phyloP scores from a whole-genome alignment of 192 early-diverging fungal species.

The Helicostylum pulchrum region DNA sequence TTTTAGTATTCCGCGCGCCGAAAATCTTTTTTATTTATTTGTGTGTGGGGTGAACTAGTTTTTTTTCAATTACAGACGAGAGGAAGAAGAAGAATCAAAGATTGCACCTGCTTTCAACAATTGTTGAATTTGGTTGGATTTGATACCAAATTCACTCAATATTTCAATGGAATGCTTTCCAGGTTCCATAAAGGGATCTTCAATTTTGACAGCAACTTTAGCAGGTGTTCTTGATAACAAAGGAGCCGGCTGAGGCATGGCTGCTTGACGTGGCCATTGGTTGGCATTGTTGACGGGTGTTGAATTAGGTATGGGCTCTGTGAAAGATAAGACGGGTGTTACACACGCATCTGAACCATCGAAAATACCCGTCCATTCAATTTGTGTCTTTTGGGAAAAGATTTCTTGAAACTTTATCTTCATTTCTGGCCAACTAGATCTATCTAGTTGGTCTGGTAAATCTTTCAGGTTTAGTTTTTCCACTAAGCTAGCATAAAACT shows the following conservation, averaged over 20 bases:
- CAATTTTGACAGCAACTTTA: not conserved
- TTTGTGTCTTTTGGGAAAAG: conserved; percentile 57
- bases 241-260: conserved; percentile 52
- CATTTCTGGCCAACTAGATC: conserved; percentile 50
- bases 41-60: not conserved
- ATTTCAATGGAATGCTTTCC: conserved; percentile 46
- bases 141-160: conserved; percentile 35
- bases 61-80: conserved; percentile 8
- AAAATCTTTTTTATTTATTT: no score
- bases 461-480: conserved; percentile 39
- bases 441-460: conserved; percentile 50
- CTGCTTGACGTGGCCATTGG: conserved; percentile 34
- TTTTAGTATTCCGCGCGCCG: no score
- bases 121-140: conserved; percentile 31
- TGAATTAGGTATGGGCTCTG: conserved; percentile 27
- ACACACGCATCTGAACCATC: conserved; percentile 61
- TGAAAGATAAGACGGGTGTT: conserved; percentile 55
- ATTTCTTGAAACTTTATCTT: conserved; percentile 42
- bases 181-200: conserved; percentile 36
- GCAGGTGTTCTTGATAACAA: conserved; percentile 51
- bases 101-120: conserved; percentile 12
- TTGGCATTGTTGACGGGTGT: conserved; percentile 4
- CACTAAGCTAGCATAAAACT: conserved; percentile 58
- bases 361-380: conserved; percentile 61
- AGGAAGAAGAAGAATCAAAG: not conserved